phyloP scores from a whole-genome alignment of 768 basidiomycete genomes.

The Boletus tylopilopsis region DNA sequence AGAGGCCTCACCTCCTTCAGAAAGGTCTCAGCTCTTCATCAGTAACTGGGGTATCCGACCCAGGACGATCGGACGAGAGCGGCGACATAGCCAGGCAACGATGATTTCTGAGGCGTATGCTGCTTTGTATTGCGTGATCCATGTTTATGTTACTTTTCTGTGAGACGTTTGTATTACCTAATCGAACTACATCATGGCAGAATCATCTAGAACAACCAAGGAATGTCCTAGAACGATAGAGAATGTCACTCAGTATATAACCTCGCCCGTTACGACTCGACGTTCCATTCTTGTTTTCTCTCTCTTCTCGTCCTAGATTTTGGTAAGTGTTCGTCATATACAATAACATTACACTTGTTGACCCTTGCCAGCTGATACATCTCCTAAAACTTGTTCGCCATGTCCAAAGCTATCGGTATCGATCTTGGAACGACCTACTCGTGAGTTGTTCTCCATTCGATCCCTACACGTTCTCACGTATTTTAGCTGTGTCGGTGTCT shows the following conservation, averaged over 20 bases:
- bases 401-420: slow-evolving; percentile 86
- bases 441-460: slow-evolving; percentile 40
- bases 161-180: slow-evolving; percentile 29
- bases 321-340: slow-evolving; percentile 17
- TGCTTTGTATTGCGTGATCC: too few relatives aligned
- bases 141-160: too few relatives aligned
- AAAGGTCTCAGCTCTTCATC: slow-evolving; percentile 88
- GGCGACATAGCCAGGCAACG: too few relatives aligned
- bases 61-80: too few relatives aligned
- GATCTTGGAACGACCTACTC: slow-evolving; percentile 93
- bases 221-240: slow-evolving; percentile 33
- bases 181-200: slow-evolving; percentile 29
- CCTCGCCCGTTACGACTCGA: neutral
- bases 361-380: slow-evolving; percentile 1
- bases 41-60: slow-evolving; percentile 49
- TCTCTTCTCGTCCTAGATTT: slow-evolving; percentile 7
- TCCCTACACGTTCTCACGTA: slow-evolving; percentile 7
- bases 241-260: slow-evolving; percentile 32
- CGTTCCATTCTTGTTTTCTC: slow-evolving; percentile 1
- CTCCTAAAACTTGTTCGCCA: slow-evolving; percentile 22
- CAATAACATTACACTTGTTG: neutral
- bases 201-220: slow-evolving; percentile 31
- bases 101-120: too few relatives aligned
- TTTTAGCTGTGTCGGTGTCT: slow-evolving; percentile 93
- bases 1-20: slow-evolving; percentile 89